Evolutionary conservation across 225 moss, liverwort and hornwort genomes (phyloP), one percentile per base, ranked within the genome.

Genomic region (Anthoceros angustus): DNA sequence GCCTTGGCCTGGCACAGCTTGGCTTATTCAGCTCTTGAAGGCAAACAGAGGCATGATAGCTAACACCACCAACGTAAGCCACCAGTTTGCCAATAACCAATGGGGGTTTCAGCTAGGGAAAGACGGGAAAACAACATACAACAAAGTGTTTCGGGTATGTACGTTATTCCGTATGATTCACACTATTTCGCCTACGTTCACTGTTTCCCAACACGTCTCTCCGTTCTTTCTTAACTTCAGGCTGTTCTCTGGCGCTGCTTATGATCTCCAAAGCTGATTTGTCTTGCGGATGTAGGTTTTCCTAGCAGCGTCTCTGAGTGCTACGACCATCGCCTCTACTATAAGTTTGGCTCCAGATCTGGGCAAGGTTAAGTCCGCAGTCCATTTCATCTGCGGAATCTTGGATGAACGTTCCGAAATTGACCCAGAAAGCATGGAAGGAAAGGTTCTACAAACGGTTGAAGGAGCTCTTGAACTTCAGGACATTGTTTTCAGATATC

Each of bases 81-180:
- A 67, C 98, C 98, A 98, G 63, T 82, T 82, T 64, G 85, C 80
- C 38, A 4, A 76, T 70, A 98, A 98, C n/a, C n/a, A n/a, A 85
- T 39, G 85, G 41, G 85, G 85, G 41, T 26, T 81, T 42, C 74
- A 72, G 62, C 40, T 85, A 68, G 85, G 5, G 8, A 55, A 5
- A 18, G 23, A 55, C 23, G 55, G 55, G 14, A 55, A 18, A 20
- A 55, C 55, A 55, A 18, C 55, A 55, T 55, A 18, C n/a, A 18
- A 55, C n/a, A 55, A 55, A 55, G 55, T 55, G 18, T 20, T 55
- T 18, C 55, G 55, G 23, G 55, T 55, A 55, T 32, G 32, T 32
- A 4, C 32, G 4, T 1, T 4, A 32, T 32, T 1, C 1, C 2
- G 4, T 32, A 32, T 32, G 1, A 32, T 32, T 4, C 1, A 32